Conservation (phyloP, 129 eudicot genomes). For the Arctium minus region DNA sequence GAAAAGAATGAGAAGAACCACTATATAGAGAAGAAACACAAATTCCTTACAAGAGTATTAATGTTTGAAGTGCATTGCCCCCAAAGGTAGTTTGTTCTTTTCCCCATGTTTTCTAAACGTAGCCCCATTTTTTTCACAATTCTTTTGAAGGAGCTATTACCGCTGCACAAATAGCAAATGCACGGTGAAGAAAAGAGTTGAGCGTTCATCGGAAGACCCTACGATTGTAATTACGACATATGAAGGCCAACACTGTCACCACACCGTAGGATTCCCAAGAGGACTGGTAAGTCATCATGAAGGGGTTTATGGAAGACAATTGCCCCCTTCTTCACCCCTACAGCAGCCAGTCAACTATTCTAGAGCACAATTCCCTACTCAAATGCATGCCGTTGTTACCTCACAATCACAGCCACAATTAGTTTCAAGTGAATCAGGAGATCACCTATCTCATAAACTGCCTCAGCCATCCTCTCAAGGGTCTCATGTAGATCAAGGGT, state of each 20-base stretch:
- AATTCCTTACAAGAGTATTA: background rate
- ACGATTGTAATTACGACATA: slow-evolving; percentile 83
- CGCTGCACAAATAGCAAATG: slow-evolving; percentile 90
- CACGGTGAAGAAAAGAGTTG: slow-evolving; percentile 90
- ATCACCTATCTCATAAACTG: slow-evolving; percentile 3
- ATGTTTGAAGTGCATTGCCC: background rate
- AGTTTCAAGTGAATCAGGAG: slow-evolving; percentile 16
- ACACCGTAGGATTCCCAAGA: slow-evolving; percentile 69
- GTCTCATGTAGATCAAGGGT: slow-evolving; percentile 49
- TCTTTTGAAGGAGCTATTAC: slow-evolving; percentile 70
- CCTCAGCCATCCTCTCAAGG: slow-evolving; percentile 23
- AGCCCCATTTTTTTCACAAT: background rate
- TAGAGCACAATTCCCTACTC: slow-evolving; percentile 22
- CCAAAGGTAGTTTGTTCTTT: background rate
- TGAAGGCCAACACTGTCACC: slow-evolving; percentile 95
- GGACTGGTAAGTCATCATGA: slow-evolving; percentile 34
- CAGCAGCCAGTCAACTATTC: slow-evolving; percentile 24
- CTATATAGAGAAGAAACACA: background rate
- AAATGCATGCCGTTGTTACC: slow-evolving; percentile 11
- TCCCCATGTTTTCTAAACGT: background rate
- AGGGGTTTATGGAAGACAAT: slow-evolving; percentile 39
- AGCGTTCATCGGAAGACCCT: slow-evolving; percentile 79
- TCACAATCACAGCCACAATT: slow-evolving; percentile 14
- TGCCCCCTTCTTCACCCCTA: slow-evolving; percentile 20
- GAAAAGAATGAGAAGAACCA: background rate